phyloP scores from a whole-genome alignment of 2,329 filamentous ascomycete genomes.

The Sporothrix pseudoabietina region DNA sequence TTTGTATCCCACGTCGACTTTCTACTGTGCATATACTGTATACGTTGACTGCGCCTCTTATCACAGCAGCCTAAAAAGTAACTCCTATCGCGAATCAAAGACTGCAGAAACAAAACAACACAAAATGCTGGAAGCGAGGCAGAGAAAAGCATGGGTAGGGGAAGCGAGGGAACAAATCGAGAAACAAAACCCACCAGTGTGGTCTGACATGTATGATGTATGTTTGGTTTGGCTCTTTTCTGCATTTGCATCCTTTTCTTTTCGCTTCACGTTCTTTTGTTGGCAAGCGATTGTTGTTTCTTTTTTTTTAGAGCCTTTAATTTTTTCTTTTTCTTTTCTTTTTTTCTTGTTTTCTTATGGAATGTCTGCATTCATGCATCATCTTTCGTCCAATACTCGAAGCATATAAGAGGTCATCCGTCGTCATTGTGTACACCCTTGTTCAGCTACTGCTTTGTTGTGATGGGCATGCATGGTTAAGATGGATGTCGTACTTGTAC shows the following conservation, averaged over 20 bases:
- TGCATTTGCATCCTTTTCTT: not conserved
- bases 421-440: not conserved
- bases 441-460: not conserved
- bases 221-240: too few species aligned
- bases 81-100: not conserved
- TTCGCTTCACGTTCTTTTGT: constrained; percentile 2
- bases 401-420: not conserved
- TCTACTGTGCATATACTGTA: not conserved
- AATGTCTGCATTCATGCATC: not conserved
- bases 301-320: not conserved
- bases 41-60: not conserved
- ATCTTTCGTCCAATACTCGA: not conserved
- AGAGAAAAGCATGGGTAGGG: not conserved
- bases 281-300: not conserved
- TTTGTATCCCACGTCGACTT: not conserved
- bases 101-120: not conserved
- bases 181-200: constrained; percentile 1
- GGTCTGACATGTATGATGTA: not conserved
- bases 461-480: not conserved
- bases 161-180: not conserved
- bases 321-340: too few species aligned
- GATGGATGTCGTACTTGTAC: not conserved
- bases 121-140: not conserved
- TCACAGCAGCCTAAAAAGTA: not conserved
- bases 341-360: not conserved